phyloP scores from a whole-genome alignment of 140 eudicot species.

The Stevia rebaudiana region DNA sequence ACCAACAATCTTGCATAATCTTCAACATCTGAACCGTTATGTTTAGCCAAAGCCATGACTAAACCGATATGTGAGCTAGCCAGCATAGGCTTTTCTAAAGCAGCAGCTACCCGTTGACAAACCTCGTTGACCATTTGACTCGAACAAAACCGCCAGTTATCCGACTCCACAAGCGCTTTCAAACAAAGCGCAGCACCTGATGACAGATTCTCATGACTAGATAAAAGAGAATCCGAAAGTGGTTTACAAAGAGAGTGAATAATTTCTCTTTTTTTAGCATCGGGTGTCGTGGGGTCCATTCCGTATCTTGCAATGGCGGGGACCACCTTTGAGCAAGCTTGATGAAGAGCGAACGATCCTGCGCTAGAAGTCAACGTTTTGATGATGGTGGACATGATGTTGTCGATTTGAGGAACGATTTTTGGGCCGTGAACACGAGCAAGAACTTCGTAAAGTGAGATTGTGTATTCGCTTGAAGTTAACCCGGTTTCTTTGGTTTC shows the following conservation, averaged over 20 bases:
- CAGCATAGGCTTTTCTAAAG: conserved; percentile 58
- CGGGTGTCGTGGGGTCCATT: conserved; percentile 76
- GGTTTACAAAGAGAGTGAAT: conserved; percentile 80
- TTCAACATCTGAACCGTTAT: conserved; percentile 59
- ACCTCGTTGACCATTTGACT: conserved; percentile 78
- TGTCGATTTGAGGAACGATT: conserved; percentile 71
- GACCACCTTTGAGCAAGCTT: conserved; percentile 91
- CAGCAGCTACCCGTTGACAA: conserved; percentile 71
- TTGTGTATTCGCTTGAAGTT: conserved; percentile 75
- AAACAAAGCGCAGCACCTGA: conserved; percentile 87
- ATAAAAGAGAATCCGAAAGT: conserved; percentile 75
- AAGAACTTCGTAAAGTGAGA: conserved; percentile 82
- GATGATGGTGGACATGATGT: conserved; percentile 70
- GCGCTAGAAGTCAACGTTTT: conserved; percentile 66
- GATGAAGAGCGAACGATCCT: conserved; percentile 86
- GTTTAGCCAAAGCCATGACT: conserved; percentile 79
- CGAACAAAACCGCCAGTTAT: conserved; percentile 81
- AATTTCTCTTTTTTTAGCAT: conserved; percentile 45
- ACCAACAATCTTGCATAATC: conserved; percentile 73
- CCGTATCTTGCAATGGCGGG: conserved; percentile 81
- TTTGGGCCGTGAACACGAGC: conserved; percentile 93
- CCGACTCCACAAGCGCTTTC: conserved; percentile 78
- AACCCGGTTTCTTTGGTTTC: conserved; percentile 76
- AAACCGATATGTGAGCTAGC: conserved; percentile 71
- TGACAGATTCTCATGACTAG: conserved; percentile 66